phyloP scores from a whole-genome alignment of 1,139 yeast genomes.

The Kodamaea fungicola region DNA sequence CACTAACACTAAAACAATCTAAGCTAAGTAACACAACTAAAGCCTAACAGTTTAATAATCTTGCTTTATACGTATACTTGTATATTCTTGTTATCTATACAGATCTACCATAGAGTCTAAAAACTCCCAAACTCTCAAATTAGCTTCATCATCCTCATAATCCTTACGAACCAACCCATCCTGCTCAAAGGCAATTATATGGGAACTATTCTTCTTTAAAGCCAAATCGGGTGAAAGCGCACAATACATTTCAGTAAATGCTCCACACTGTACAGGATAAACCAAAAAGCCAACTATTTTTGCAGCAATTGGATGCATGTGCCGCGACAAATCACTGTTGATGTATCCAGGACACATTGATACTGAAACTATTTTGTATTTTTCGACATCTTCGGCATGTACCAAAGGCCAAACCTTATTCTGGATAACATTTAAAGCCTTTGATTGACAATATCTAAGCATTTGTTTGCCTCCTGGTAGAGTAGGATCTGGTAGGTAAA shows the following conservation, averaged over 20 bases:
- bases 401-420: slow-evolving; percentile 37
- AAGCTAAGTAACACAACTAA: no score
- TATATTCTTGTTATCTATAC: no score
- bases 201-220: slow-evolving; percentile 1
- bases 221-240: slow-evolving; percentile 17
- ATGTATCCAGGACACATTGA: slow-evolving; percentile 49
- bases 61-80: no score
- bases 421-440: slow-evolving; percentile 42
- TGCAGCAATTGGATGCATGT: slow-evolving; percentile 6
- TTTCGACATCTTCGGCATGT: slow-evolving; percentile 20
- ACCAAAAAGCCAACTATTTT: neutral
- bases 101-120: neutral
- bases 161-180: slow-evolving; percentile 4
- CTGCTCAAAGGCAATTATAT: slow-evolving; percentile 4
- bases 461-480: slow-evolving; percentile 10
- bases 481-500: slow-evolving; percentile 36
- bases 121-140: slow-evolving; percentile 6
- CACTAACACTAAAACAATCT: no score
- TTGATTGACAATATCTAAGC: slow-evolving; percentile 42
- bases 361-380: slow-evolving; percentile 25
- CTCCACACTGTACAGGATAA: slow-evolving; percentile 12
- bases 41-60: no score
- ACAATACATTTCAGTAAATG: slow-evolving; percentile 19
- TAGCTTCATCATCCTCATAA: slow-evolving; percentile 2
- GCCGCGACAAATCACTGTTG: slow-evolving; percentile 37